A percentile compares a stretch with the other conserved stretches of the same genome.
phyloP scores from a whole-genome alignment of 2,329 filamentous ascomycete genomes.

The Arthrobotrys musiformis region DNA sequence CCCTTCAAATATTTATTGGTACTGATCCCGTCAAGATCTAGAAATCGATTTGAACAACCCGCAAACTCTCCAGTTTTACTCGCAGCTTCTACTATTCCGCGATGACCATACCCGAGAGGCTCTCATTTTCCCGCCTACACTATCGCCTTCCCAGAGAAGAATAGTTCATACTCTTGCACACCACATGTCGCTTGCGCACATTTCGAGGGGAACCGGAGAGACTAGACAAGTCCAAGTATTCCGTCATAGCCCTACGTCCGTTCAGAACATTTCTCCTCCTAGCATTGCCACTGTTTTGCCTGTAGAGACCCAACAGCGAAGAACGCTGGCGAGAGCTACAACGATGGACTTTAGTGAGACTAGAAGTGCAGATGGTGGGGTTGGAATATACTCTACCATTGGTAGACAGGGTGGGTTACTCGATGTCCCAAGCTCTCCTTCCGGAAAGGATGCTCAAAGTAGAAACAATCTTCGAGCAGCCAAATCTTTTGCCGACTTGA shows the following conservation, averaged over 20 bases:
- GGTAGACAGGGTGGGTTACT: constrained; percentile 84
- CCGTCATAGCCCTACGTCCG: constrained; percentile 60
- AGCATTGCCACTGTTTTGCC: constrained; percentile 73
- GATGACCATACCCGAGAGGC: constrained; percentile 80
- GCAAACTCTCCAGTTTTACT: constrained; percentile 86
- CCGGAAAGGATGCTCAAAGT: constrained; percentile 69
- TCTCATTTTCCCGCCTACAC: constrained; percentile 81
- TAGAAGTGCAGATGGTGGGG: constrained; percentile 73
- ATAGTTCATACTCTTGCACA: constrained; percentile 94
- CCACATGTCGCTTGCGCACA: constrained; percentile 90
- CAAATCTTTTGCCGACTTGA: constrained; percentile 95
- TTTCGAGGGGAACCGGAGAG: constrained; percentile 87
- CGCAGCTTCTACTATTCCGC: constrained; percentile 88
- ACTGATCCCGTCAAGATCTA: constrained; percentile 38
- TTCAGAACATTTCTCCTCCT: constrained; percentile 65
- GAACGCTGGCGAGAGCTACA: constrained; percentile 84
- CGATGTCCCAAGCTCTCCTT: constrained; percentile 82
- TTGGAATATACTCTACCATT: constrained; percentile 78
- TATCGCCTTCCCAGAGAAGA: constrained; percentile 84
- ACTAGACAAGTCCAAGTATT: constrained; percentile 91
- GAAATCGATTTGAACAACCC: constrained; percentile 93
- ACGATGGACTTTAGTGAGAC: constrained; percentile 94
- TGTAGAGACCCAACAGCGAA: constrained; percentile 81
- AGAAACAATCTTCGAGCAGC: constrained; percentile 86
- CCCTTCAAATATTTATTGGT: constrained; percentile 4